Evolutionary conservation across 306 rosid species (phyloP), one percentile per base, ranked within the genome.

Genomic region (Gillenia trifoliata): DNA sequence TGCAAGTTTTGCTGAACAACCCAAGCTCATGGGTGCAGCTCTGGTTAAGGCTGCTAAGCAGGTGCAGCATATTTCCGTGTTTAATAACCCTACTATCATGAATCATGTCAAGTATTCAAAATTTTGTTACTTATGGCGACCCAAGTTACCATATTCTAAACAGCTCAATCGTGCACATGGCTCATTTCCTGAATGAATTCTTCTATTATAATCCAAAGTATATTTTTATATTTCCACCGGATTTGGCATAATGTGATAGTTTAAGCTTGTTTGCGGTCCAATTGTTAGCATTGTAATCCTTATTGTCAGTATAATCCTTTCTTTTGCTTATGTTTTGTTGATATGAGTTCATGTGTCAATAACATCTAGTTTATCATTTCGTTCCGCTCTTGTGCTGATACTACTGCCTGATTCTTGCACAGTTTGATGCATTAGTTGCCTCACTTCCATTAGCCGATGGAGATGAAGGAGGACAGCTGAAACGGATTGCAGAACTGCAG

Each of bases 1-100:
- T 5, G 30, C 84, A 3, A 88, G 68, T 55, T 80, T 88, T 65
- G 70, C 91, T 5, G 93, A 91, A 49, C 91, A 93, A 62, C 92
- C 97, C 73, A 93, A 93, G 84, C 81, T 78, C 69, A 84, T 91
- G 93, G 84, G 93, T 73, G 81, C 91, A 17, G 77, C 85, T 67
- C 87, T 93, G 74, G 91, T 93, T 29, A 87, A 93, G 81, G 97
- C 97, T 60, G 93, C 97, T 49, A 93, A 89, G 83, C 92, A 93
- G 97, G 98, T 88, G 72, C 20, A 63, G 29, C 50, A 29, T 68
- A n/a, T 75, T 63, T 17, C 12, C 3, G 38, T 64, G 36, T 61
- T 60, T n/a, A 43, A 40, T 59, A 17, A 72, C 23, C 50, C 11
- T 15, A 61, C 7, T 29, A 11, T 61, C 36, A 13, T 11, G 65